Percentiles rank a stretch among this genome's conserved stretches.
phyloP scores from a whole-genome alignment of 225 moss, liverwort and hornwort species.

The Anthoceros angustus region DNA sequence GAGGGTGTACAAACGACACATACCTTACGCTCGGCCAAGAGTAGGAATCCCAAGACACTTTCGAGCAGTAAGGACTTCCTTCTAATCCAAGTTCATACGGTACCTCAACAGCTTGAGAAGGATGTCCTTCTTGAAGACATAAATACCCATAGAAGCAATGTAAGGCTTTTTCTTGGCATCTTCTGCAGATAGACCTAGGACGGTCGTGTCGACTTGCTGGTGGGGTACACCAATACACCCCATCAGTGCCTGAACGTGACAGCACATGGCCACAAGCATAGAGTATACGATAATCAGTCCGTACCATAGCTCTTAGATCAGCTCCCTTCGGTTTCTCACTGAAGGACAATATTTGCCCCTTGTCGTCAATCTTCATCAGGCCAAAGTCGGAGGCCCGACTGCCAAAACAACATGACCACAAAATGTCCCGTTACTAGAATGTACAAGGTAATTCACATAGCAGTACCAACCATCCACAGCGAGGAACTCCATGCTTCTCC shows the following conservation, averaged over 20 bases:
- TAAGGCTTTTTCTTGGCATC: constrained; percentile 66
- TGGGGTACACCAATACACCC: background rate
- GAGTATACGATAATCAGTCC: background rate
- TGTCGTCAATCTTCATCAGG: constrained; percentile 82
- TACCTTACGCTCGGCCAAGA: too few relatives aligned
- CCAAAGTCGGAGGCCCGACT: constrained; percentile 92
- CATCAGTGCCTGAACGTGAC: background rate
- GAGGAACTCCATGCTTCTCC: background rate
- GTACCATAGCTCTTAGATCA: constrained; percentile 61
- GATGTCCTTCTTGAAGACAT: constrained; percentile 89
- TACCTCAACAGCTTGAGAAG: constrained; percentile 78
- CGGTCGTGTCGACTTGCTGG: constrained; percentile 80
- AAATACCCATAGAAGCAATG: constrained; percentile 97
- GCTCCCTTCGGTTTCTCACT: constrained; percentile 76
- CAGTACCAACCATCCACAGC: background rate
- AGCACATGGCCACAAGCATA: background rate
- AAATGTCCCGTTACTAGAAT: background rate
- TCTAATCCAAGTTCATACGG: background rate
- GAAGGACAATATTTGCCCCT: constrained; percentile 63
- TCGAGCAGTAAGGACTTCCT: background rate
- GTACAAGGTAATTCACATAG: background rate
- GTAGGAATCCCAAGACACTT: background rate
- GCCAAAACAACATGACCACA: constrained; percentile 6
- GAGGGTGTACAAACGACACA: background rate
- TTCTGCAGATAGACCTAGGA: constrained; percentile 59